Base-by-base conservation (phyloP, 306 rosid genomes). In the Erythrophleum fordii region DNA sequence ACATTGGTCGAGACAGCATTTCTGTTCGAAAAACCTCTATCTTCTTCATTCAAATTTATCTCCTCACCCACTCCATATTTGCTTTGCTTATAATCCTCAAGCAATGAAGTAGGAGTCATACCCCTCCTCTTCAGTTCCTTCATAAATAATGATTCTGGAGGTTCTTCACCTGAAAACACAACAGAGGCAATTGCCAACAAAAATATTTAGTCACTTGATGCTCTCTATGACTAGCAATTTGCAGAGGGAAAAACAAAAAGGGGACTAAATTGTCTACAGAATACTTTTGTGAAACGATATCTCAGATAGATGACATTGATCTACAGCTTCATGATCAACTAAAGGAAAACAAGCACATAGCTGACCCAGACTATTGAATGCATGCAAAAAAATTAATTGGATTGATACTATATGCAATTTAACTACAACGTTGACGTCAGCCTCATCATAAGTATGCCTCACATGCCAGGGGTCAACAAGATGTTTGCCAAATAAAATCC, bases 41-140 rank as follows among this genome's bases (percentile, higher is more conserved):
- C 91, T 79, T 85, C 89, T 79, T 89, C 93, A 29, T 89, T 81
- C 82, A 80, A 65, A 31, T 48, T 84, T 69, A 64, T 81, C 91
- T 89, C 95, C 18, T 88, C 92, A 59, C 88, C 94, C 17, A 77
- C 64, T 73, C 83, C 93, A 67, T 79, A 82, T 75, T 78, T 89
- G 70, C 85, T 88, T 77, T 83, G 84, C 55, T 88, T 90, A 53
- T 81, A 83, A 74, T 92, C 99, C 87, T 95, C 98, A 31, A 93
- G 93, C 90, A 91, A 86, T 49, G 99, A 95, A 66, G 97, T 92
- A 51, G 99, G 99, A 48, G 85, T 89, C 95, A 95, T 90, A 41
- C 99, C 99, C 73, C 99, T 89, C 87, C 85, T 88, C 93, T 88
- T 93, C 87, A 95, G 74, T 74, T 95, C 99, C 90, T 95, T 95